These are phyloP conservation scores for Chlamydomonas sp. DNA, from an alignment of 139 green algal species.

Conservation along the genomic window DNA sequence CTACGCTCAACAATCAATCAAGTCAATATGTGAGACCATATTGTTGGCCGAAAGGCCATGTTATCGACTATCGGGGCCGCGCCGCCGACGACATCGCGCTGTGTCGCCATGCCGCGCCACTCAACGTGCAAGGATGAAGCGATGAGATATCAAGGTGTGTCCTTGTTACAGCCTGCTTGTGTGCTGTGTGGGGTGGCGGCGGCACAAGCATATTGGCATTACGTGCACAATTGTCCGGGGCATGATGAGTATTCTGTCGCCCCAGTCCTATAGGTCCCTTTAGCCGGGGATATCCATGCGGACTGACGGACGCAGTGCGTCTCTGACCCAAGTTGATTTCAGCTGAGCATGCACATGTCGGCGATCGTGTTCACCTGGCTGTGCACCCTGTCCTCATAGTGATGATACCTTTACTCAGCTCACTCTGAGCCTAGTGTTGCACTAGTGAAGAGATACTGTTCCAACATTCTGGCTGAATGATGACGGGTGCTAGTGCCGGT, in stretches of 20 bases:
- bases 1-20: no score
- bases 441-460: constrained; percentile 57
- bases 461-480: constrained; percentile 33
- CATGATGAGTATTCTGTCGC: constrained; percentile 66
- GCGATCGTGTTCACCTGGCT: not conserved
- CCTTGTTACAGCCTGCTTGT: no score
- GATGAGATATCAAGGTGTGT: no score
- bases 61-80: no score
- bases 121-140: no score
- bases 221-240: no score
- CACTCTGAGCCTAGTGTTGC: constrained; percentile 65
- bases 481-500: not conserved
- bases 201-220: no score
- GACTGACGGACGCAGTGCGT: constrained; percentile 65
- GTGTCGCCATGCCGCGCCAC: no score
- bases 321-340: constrained; percentile 39
- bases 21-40: no score
- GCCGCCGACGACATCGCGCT: no score
- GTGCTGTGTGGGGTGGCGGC: no score
- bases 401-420: constrained; percentile 67
- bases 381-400: constrained; percentile 26
- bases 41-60: no score
- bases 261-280: constrained; percentile 75
- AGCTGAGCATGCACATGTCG: not conserved
- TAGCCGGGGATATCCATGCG: constrained; percentile 65